Percentiles rank a stretch among this genome's conserved stretches.
Conservation (phyloP, 1,139 yeast species). For the Diutina sp. region DNA sequence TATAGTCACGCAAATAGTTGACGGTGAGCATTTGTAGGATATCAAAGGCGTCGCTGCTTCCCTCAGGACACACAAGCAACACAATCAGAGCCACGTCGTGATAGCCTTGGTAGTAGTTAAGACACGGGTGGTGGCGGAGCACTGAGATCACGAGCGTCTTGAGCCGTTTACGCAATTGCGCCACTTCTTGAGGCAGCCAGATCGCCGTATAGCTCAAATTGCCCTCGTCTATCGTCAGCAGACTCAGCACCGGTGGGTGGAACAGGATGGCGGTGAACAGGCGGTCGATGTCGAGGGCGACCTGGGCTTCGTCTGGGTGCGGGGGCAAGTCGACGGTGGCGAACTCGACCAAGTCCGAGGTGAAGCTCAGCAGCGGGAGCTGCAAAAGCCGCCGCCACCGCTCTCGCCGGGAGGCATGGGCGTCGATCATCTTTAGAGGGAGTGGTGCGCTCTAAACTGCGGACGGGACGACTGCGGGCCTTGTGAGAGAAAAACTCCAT, state of each 20-base stretch:
- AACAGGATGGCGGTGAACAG: conserved; percentile 36
- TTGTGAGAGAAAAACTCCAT: background rate
- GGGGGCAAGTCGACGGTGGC: background rate
- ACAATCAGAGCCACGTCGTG: conserved; percentile 76
- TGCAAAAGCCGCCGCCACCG: background rate
- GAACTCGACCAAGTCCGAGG: background rate
- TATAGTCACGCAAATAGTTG: conserved; percentile 65
- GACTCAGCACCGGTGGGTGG: conserved; percentile 13
- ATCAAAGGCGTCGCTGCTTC: conserved; percentile 8
- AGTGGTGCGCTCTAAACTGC: background rate
- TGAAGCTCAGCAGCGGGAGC: background rate
- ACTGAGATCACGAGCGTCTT: conserved; percentile 38
- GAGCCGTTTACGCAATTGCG: conserved; percentile 26
- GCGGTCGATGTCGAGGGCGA: conserved; percentile 61
- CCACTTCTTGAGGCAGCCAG: conserved; percentile 20
- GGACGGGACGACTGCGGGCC: background rate
- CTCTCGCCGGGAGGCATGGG: background rate
- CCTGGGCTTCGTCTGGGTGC: conserved; percentile 59
- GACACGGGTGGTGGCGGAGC: conserved; percentile 44
- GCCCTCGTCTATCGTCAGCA: conserved; percentile 7
- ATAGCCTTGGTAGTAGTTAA: conserved; percentile 83
- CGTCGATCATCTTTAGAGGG: background rate
- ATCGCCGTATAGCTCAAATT: conserved; percentile 22
- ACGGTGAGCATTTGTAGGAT: conserved; percentile 44
- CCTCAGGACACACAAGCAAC: conserved; percentile 37